These are phyloP conservation scores for Colletotrichum liaoningense DNA, from an alignment of 2,329 filamentous ascomycete genomes.

Conservation along the genomic window DNA sequence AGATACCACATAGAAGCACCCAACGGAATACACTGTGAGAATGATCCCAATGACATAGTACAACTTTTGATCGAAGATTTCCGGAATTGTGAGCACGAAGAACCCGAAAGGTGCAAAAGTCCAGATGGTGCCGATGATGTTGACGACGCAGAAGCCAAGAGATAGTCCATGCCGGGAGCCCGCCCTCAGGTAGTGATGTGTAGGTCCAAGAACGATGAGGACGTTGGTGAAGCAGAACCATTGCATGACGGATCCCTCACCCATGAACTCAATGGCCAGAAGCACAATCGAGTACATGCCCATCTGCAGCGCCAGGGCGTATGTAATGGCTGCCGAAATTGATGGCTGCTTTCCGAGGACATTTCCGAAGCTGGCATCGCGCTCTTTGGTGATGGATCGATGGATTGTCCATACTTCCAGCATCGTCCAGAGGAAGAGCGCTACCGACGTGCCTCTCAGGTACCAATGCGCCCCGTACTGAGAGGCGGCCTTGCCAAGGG, in stretches of 20 bases:
- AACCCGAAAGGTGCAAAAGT: slow-evolving; percentile 1
- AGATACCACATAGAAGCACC: slow-evolving; percentile 2
- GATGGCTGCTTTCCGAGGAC: slow-evolving; percentile 1
- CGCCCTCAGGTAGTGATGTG: slow-evolving; percentile 22
- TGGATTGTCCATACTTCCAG: slow-evolving; percentile 33
- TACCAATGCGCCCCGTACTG: slow-evolving; percentile 28
- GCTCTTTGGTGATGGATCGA: slow-evolving; percentile 23
- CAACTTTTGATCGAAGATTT: background rate
- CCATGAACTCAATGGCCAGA: slow-evolving; percentile 29
- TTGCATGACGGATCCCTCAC: slow-evolving; percentile 26
- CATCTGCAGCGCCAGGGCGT: slow-evolving; percentile 17
- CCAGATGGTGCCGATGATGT: slow-evolving; percentile 19
- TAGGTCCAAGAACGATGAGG: slow-evolving; percentile 24
- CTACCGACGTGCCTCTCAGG: slow-evolving; percentile 10
- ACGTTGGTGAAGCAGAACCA: slow-evolving; percentile 35
- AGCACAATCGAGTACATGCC: slow-evolving; percentile 25
- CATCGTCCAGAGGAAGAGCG: slow-evolving; percentile 15
- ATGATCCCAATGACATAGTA: slow-evolving; percentile 10
- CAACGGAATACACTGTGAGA: slow-evolving; percentile 1
- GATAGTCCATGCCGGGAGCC: slow-evolving; percentile 23
- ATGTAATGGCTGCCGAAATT: background rate
- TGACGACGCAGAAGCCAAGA: slow-evolving; percentile 27
- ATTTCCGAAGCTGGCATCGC: slow-evolving; percentile 16
- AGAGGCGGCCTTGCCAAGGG: slow-evolving; percentile 12
- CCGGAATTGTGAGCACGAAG: background rate